Evolutionary conservation across 1,139 yeast genomes (phyloP).

Genomic region (Nakaseomyces sp.): DNA sequence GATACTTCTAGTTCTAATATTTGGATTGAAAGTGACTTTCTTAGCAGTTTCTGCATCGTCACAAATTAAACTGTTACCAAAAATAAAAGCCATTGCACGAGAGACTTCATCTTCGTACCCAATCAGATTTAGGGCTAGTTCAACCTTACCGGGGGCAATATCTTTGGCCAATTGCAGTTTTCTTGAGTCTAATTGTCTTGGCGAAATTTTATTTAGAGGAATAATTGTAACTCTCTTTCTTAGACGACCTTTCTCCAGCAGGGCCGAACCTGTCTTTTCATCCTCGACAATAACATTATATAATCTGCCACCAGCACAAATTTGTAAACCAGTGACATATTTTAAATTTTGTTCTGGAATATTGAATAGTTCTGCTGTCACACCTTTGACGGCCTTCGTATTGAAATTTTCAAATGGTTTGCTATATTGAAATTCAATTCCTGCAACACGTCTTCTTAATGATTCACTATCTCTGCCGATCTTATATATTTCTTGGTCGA

Average conservation of each 20-base stretch:
- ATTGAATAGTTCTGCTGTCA: constrained; percentile 77
- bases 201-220: constrained; percentile 77
- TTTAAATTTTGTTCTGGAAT: constrained; percentile 49
- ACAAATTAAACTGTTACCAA: constrained; percentile 82
- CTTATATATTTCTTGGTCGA: constrained; percentile 36
- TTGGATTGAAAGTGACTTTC: constrained; percentile 75
- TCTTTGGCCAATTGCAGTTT: constrained; percentile 53
- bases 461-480: constrained; percentile 46
- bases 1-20: constrained; percentile 73
- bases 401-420: constrained; percentile 57
- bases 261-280: constrained; percentile 72
- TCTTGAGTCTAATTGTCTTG: constrained; percentile 41
- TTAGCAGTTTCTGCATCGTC: constrained; percentile 83
- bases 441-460: constrained; percentile 57
- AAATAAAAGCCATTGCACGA: constrained; percentile 85
- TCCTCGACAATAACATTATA: constrained; percentile 88
- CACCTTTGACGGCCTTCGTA: constrained; percentile 63
- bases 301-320: constrained; percentile 87
- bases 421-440: constrained; percentile 67
- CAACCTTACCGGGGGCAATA: constrained; percentile 64
- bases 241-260: constrained; percentile 70
- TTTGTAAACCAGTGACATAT: constrained; percentile 78
- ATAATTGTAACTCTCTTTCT: constrained; percentile 82
- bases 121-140: constrained; percentile 72
- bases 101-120: constrained; percentile 62